Conservation (phyloP, 2,329 filamentous ascomycete genomes). For the Escovopsis sp. region DNA sequence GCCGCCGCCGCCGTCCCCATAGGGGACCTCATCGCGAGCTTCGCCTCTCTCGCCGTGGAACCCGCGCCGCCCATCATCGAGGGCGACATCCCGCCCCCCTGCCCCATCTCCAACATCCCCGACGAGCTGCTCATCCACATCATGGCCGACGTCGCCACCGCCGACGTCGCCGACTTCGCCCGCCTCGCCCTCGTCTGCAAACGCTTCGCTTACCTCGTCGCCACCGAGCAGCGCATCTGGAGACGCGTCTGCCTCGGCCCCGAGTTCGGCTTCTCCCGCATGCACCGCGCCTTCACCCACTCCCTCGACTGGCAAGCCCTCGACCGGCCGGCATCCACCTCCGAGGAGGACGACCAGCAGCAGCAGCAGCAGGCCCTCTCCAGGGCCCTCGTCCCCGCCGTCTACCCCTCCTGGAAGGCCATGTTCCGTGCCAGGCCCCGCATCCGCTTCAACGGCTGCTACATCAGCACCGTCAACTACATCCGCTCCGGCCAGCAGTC, state of each 20-base stretch:
- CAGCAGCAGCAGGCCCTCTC: slow-evolving; percentile 17
- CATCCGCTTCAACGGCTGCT: slow-evolving; percentile 86
- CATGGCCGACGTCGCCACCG: slow-evolving; percentile 52
- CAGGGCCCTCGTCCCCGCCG: slow-evolving; percentile 24
- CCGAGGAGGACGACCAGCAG: too few species aligned
- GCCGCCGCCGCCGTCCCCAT: slow-evolving; percentile 30
- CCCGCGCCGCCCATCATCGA: slow-evolving; percentile 54
- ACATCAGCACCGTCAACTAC: slow-evolving; percentile 96
- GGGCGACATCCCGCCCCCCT: slow-evolving; percentile 58
- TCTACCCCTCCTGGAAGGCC: slow-evolving; percentile 41
- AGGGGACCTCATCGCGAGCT: slow-evolving; percentile 60
- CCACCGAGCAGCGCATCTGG: slow-evolving; percentile 79
- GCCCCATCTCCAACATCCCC: slow-evolving; percentile 62
- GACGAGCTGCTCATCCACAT: slow-evolving; percentile 77
- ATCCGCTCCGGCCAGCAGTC: slow-evolving; percentile 65
- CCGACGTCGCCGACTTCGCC: slow-evolving; percentile 63
- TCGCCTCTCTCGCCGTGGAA: slow-evolving; percentile 55
- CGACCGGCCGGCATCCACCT: slow-evolving; percentile 16
- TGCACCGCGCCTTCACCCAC: slow-evolving; percentile 67
- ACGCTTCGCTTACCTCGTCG: slow-evolving; percentile 69
- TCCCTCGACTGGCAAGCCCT: slow-evolving; percentile 42
- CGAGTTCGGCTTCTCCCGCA: slow-evolving; percentile 65
- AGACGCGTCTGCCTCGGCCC: slow-evolving; percentile 53
- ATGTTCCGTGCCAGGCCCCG: slow-evolving; percentile 77
- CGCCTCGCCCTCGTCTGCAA: slow-evolving; percentile 74